Base-by-base conservation (phyloP, 257 asterid species). In the Solanum phureja region DNA sequence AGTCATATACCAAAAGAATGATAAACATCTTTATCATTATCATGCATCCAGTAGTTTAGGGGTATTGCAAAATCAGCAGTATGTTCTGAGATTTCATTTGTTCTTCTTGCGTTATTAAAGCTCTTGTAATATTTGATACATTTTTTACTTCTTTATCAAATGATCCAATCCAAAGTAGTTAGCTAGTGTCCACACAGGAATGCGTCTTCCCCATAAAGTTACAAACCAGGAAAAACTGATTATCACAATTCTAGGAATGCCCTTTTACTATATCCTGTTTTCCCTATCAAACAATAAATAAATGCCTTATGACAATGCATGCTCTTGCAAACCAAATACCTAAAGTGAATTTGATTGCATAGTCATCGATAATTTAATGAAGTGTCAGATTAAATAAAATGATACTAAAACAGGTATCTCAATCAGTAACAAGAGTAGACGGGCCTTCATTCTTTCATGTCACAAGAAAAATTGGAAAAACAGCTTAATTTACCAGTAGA, bases 401-500 rank as follows among this genome's bases (percentile, higher is more conserved):
- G 81, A 33, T 18, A 72, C 16, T 34, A n/a, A 72, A 72, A 7
- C 81, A 34, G 81, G 81, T 40, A 72, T 73, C 82, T 73, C 49
- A 73, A 73, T 73, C 31, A 21, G 16, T 1, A 72, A 72, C 49
- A 73, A 73, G 82, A 35, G 49, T 19, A 35, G 18, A 31, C 1
- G 77, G 13, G 4, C 24, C 1, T 73, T 21, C 49, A 73, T 73
- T 73, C 46, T 73, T 73, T 73, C 40, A 73, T 35, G 82, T 73
- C 49, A 21, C 82, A 11, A 13, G 49, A 73, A 73, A 73, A 34
- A 9, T 19, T 35, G 49, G 49, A 35, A 73, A 73, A 35, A 11
- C 82, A 81, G 29, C 68, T 81, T 12, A 18, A 44, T 21, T 93
- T 94, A 97, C 98, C 98, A 97, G 94, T 42, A 97, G 93, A 91